Evolutionary conservation across 1,139 yeast species (phyloP).

Genomic region (Yamadazyma dendronema): DNA sequence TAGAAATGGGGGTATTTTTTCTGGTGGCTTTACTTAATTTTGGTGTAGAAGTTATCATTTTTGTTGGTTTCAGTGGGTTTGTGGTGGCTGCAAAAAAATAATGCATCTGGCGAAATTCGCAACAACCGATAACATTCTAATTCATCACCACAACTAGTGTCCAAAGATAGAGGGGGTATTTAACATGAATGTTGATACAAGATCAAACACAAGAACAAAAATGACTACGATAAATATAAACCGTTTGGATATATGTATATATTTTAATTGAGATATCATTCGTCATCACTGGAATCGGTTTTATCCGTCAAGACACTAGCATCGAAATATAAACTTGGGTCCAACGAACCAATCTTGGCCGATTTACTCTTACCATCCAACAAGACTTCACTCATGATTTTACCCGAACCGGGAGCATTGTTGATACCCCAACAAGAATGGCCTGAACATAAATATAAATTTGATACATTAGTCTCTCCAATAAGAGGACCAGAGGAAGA

Average conservation of each 20-base stretch:
- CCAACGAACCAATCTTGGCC: slow-evolving; percentile 77
- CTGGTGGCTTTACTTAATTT: background rate
- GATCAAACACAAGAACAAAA: too few relatives aligned
- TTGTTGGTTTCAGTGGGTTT: background rate
- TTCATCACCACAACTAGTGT: too few relatives aligned
- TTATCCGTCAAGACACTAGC: slow-evolving; percentile 54
- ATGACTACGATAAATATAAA: too few relatives aligned
- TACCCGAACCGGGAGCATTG: slow-evolving; percentile 96
- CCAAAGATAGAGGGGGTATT: too few relatives aligned
- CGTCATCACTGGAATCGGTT: slow-evolving; percentile 24
- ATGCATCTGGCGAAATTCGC: background rate
- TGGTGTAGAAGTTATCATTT: slow-evolving; percentile 2
- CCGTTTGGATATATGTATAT: slow-evolving; percentile 1
- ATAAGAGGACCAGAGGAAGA: slow-evolving; percentile 90
- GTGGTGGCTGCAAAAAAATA: slow-evolving; percentile 1
- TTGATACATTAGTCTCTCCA: slow-evolving; percentile 86
- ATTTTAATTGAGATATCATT: slow-evolving; percentile 3
- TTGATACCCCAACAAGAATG: slow-evolving; percentile 99
- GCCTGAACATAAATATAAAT: slow-evolving; percentile 81
- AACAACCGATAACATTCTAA: too few relatives aligned
- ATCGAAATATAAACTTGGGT: slow-evolving; percentile 84
- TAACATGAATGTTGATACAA: too few relatives aligned
- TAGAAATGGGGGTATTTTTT: background rate
- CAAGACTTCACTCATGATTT: slow-evolving; percentile 81
- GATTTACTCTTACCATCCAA: slow-evolving; percentile 80